phyloP scores from a whole-genome alignment of 2,329 filamentous ascomycete genomes.

The Aulographum hederae region DNA sequence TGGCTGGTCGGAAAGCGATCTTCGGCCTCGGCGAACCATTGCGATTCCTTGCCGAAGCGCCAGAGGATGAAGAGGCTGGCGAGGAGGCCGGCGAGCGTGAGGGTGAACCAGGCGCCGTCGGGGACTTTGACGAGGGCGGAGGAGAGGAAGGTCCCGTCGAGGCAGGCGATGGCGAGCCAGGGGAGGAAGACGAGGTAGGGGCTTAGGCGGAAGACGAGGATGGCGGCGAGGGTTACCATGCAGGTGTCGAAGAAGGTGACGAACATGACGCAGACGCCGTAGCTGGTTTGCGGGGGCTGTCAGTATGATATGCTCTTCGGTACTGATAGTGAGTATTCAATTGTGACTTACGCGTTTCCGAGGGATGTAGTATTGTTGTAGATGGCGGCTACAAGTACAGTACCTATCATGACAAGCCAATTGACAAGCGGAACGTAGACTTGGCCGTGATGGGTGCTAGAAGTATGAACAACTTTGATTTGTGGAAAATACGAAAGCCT shows the following conservation, averaged over 20 bases:
- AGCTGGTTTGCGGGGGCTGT: no score
- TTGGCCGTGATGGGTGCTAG: conserved; percentile 51
- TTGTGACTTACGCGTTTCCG: conserved; percentile 21
- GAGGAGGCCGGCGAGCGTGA: conserved; percentile 44
- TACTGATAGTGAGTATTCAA: neutral
- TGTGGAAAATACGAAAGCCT: conserved; percentile 63
- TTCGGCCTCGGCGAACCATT: conserved; percentile 51
- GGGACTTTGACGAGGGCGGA: conserved; percentile 56
- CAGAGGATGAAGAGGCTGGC: conserved; percentile 52
- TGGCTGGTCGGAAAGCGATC: conserved; percentile 37
- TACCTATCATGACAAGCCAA: conserved; percentile 60
- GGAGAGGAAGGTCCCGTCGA: conserved; percentile 54
- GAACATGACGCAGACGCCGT: conserved; percentile 63
- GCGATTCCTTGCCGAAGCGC: conserved; percentile 62
- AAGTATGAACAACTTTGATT: conserved; percentile 44
- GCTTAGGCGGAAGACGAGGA: conserved; percentile 52
- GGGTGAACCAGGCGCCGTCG: conserved; percentile 61
- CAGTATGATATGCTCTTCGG: neutral
- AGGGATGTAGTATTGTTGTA: conserved; percentile 38
- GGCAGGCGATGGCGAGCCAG: conserved; percentile 43
- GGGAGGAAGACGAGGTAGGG: conserved; percentile 40
- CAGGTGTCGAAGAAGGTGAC: conserved; percentile 64
- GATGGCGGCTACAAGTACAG: conserved; percentile 53
- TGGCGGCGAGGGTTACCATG: conserved; percentile 52
- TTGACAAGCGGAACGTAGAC: conserved; percentile 61